Percentiles rank a stretch among this genome's conserved stretches.
phyloP scores from a whole-genome alignment of 345 rosid genomes.

The Euphorbia pulcherrima region DNA sequence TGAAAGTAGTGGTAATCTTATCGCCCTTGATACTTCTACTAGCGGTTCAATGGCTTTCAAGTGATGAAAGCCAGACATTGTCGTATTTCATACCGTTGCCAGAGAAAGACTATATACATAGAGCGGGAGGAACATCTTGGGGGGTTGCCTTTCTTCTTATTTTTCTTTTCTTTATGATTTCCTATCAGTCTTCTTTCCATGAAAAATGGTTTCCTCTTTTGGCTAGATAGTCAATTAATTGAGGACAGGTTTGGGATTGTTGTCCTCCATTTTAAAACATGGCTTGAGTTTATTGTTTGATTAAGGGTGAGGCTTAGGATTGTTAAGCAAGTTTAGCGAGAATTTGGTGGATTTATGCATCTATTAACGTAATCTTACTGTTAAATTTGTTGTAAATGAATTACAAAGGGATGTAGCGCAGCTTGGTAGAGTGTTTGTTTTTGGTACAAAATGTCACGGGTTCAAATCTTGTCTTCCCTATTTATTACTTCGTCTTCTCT shows the following conservation, averaged over 20 bases:
- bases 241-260: too few species aligned
- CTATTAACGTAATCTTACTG: neutral
- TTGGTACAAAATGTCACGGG: too few species aligned
- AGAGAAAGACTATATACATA: conserved; percentile 42
- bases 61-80: conserved; percentile 24
- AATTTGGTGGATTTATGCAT: too few species aligned
- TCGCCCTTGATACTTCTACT: conserved; percentile 46
- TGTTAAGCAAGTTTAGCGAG: neutral
- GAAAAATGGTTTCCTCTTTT: conserved; percentile 56
- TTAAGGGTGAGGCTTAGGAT: neutral
- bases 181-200: conserved; percentile 50
- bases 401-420: too few species aligned
- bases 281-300: too few species aligned
- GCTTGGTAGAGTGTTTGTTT: too few species aligned
- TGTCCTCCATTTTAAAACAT: too few species aligned
- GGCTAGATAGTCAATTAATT: neutral
- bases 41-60: conserved; percentile 43
- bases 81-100: conserved; percentile 30
- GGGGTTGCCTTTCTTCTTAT: conserved; percentile 55
- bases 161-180: conserved; percentile 48
- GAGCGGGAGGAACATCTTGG: conserved; percentile 56
- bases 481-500: too few species aligned
- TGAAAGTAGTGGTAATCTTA: conserved; percentile 41
- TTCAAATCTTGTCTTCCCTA: too few species aligned
- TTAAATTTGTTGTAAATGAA: too few species aligned